Base-by-base conservation (phyloP, 2,329 filamentous ascomycete species). In the Claviceps spartinae region DNA sequence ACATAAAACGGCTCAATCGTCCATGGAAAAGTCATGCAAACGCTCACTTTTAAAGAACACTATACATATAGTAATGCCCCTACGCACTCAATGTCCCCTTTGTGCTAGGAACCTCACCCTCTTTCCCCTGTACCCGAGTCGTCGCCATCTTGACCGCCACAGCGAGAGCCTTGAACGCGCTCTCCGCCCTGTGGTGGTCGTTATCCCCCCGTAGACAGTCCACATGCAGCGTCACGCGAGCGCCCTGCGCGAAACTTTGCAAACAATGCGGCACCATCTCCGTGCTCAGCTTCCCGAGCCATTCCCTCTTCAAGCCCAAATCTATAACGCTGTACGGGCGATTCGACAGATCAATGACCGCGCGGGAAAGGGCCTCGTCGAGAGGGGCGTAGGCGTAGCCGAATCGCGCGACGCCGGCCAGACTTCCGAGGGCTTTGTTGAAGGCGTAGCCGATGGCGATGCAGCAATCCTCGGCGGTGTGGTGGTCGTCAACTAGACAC, bases 181-280 rank as follows among this genome's bases (percentile, higher is more conserved):
- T 93, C 79, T 97, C 93, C 9, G 93, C 90, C 54, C 90, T 77
- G 72, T 97, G 93, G 70, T 97, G 93, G 70, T 97, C 93, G 69
- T 97, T 98, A 56, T 86, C 80, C 50, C 93, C 93, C 57, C 88
- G 80, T 52, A 95, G 70, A 69, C 88, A 94, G 71, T 96, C 88
- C 54, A 98, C 88, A 72, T 98, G 93, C 64, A 97, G 72, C n/a
- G 93, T 98, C 50, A 96, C 77, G 26, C 88, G 84, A 3, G 89
- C 88, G 9, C 82, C 87, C 72, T 94, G 86, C 43, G 91, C 90
- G 70, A 96, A 98, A 72, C 86, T 93, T 75, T 95, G 82, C 65
- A 98, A 69, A 60, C 90, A 95, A 74, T 98, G 93, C 46, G 91
- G 90, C 43, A 98, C 82, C 93, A 98, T 98, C 77, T 98, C 91